phyloP scores from a whole-genome alignment of 306 rosid species.

The Citrullus mucosospermus region DNA sequence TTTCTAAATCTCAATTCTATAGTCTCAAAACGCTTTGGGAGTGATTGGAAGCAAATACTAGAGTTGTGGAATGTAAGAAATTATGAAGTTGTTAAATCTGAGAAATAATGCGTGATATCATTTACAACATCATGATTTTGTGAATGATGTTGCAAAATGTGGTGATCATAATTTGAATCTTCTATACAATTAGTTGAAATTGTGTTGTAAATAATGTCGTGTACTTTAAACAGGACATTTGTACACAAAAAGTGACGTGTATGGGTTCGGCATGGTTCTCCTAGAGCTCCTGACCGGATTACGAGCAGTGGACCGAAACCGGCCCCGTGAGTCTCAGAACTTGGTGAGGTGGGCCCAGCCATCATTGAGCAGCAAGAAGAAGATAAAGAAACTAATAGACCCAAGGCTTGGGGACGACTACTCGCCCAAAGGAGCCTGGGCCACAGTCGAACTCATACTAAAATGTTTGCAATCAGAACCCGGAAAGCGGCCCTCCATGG shows the following conservation, averaged over 20 bases:
- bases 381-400: constrained; percentile 40
- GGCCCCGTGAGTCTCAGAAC: constrained; percentile 16
- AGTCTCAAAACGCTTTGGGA: too few relatives aligned
- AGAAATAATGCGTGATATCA: too few relatives aligned
- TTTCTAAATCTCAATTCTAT: too few relatives aligned
- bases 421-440: constrained; percentile 28
- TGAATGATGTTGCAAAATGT: too few relatives aligned
- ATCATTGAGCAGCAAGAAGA: constrained; percentile 27
- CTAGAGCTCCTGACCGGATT: constrained; percentile 62
- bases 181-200: too few relatives aligned
- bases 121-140: too few relatives aligned
- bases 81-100: too few relatives aligned
- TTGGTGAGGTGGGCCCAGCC: constrained; percentile 35
- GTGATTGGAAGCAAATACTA: too few relatives aligned
- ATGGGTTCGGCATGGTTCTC: constrained; percentile 80
- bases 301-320: constrained; percentile 32
- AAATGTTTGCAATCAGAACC: constrained; percentile 51
- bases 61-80: too few relatives aligned
- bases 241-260: constrained; percentile 74
- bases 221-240: constrained; percentile 46
- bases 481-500: constrained; percentile 54
- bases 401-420: constrained; percentile 18
- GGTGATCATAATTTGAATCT: too few relatives aligned
- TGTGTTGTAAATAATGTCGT: too few relatives aligned
- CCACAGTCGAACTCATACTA: constrained; percentile 27